Base-by-base conservation (phyloP, 2,329 filamentous ascomycete genomes). In the Nemania abortiva region DNA sequence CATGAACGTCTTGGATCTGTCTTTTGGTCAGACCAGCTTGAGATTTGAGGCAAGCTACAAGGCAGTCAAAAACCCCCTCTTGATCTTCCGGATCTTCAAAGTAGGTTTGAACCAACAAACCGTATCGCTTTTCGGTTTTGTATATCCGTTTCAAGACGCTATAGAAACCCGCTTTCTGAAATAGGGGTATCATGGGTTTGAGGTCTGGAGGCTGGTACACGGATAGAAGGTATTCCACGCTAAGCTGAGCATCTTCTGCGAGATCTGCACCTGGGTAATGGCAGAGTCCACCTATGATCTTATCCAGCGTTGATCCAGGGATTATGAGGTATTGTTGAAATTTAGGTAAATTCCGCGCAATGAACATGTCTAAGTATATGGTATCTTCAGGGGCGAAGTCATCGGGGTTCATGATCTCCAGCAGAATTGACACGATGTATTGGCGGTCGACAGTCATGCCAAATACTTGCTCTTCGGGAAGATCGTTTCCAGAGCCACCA, bases 301-400 rank as follows among this genome's bases (percentile, higher is more conserved):
- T 90, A 68, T 94, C 93, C 0, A 99, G 85, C 1, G 92, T 92
- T 2, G 93, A 94, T 20, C 95, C 96, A 0, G 95, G 92, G 55
- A 99, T 89, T 11, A 98, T 87, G 59, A 99, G 90, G 76, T 98
- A 98, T 78, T 98, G 95, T 0, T 95, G 94, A 77, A 97, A 99
- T 79, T 99, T 99, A 3, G 97, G 93, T 58, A 99, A 83, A 78
- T 97, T 99, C 65, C 96, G 90, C 20, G 96, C 95, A 77, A 99
- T 92, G 77, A 99, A 99, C 94, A 99, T 99, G 81, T 99, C 94
- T 53, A 99, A 87, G 80, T 97, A 99, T 65, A 99, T 93, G 13
- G 92, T 95, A 77, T 98, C 94, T 69, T 92, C 89, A 0, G 90
- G 81, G 0, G 90, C 88, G 80, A 97, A 98, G 55, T 92, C 89